A percentile compares a stretch with the other conserved stretches of the same genome.
These are phyloP conservation scores for Pseudoperonospora humuli DNA, from an alignment of 352 stramenopile species.

Conservation along the genomic window DNA sequence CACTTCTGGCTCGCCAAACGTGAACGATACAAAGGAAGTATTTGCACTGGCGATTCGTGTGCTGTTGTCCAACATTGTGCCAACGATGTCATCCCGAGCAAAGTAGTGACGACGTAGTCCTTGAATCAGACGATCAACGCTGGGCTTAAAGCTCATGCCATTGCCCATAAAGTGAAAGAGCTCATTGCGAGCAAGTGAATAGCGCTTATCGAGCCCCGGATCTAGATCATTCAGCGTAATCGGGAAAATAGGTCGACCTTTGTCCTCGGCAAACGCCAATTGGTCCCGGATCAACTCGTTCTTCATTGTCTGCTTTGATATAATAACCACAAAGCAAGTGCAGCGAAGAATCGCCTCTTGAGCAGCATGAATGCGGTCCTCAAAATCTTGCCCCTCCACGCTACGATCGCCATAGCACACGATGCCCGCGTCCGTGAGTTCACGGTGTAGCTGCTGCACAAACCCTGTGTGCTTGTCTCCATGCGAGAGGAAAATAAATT, in stretches of 20 bases:
- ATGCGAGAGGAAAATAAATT: slow-evolving; percentile 76
- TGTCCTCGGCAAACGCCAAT: slow-evolving; percentile 78
- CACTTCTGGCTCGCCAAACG: too few species aligned
- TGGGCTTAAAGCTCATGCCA: slow-evolving; percentile 63
- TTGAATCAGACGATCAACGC: slow-evolving; percentile 38
- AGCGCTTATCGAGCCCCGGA: slow-evolving; percentile 68
- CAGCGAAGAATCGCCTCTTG: slow-evolving; percentile 77
- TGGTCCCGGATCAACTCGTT: slow-evolving; percentile 78
- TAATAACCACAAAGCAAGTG: slow-evolving; percentile 66
- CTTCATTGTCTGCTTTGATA: slow-evolving; percentile 61
- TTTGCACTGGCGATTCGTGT: slow-evolving; percentile 28
- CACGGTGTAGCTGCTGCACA: slow-evolving; percentile 55
- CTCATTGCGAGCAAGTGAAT: slow-evolving; percentile 72
- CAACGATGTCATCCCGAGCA: slow-evolving; percentile 4
- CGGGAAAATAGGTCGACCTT: slow-evolving; percentile 72
- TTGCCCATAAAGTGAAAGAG: slow-evolving; percentile 75
- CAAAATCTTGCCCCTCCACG: slow-evolving; percentile 50
- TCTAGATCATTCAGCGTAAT: slow-evolving; percentile 72
- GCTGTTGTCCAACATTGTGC: slow-evolving; percentile 15
- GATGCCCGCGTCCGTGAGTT: slow-evolving; percentile 45
- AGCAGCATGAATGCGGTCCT: slow-evolving; percentile 64
- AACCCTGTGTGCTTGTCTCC: slow-evolving; percentile 66
- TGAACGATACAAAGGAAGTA: slow-evolving; percentile 40
- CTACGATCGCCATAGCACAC: slow-evolving; percentile 64
- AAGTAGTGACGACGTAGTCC: slow-evolving; percentile 35